Evolutionary conservation across 2,329 filamentous ascomycete species (phyloP), one percentile per base, ranked within the genome.

Genomic region (Paradendryphiella salina): DNA sequence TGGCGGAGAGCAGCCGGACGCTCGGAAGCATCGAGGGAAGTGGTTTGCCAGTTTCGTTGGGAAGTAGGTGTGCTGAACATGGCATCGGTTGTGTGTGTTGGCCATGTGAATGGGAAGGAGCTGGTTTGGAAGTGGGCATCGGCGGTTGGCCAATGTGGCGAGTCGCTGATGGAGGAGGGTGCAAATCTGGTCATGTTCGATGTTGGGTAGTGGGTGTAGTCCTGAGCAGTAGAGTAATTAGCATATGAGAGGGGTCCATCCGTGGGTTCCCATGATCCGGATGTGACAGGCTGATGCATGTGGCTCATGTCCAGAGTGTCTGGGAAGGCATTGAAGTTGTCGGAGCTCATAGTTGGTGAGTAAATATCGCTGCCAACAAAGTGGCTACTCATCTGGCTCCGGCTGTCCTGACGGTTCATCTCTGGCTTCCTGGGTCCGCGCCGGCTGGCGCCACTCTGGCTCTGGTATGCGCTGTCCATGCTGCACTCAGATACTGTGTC

Each of bases 381-480:
- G 18, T 66, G 63, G 44, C 60, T 67, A 54, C 57, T 63, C 56
- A 69, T 60, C 11, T 58, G 63, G 45, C 51, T 60, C 50, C 60
- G 65, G 52, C 52, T 62, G 10, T 73, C 69, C 60, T 71, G 69
- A 56, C 61, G 17, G 49, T 55, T 61, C 54, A 60, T 60, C 46
- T 69, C 67, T 41, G 63, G 49, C 52, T 62, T 60, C 43, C 58
- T 56, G 38, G 59, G 53, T 56, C 63, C 63, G 51, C 65, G 65
- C 63, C 64, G 65, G 65, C 62, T 69, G 61, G 70, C 64, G 56
- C 72, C 68, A 49, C 61, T 66, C 60, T 73, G 71, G 60, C 72
- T 75, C 46, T 73, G 69, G 52, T 75, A 75, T 50, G 71, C 66
- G 60, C 72, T 75, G 61, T 76, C 73, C 73, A 76, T 75, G 63